Conservation (phyloP, 2,329 filamentous ascomycete species). For the Myrmaecium sp. region DNA sequence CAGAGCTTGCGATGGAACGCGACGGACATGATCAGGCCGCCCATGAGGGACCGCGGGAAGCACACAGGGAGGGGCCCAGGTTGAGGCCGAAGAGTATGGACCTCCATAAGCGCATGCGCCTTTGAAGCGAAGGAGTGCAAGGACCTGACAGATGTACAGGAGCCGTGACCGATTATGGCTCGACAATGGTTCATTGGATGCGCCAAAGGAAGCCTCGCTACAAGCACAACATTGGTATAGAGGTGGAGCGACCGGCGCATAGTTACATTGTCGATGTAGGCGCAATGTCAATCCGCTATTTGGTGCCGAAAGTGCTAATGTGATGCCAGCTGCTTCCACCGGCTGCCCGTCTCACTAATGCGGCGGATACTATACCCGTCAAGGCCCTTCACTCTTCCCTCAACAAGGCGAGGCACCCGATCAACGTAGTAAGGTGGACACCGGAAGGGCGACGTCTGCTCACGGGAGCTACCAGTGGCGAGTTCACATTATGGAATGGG, state of each 20-base stretch:
- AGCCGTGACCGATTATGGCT: conserved; percentile 83
- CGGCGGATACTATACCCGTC: conserved; percentile 79
- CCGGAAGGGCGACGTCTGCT: conserved; percentile 82
- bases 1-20: too few relatives aligned
- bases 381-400: conserved; percentile 95
- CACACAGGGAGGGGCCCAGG: too few relatives aligned
- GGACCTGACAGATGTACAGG: too few relatives aligned
- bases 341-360: conserved; percentile 51
- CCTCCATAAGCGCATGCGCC: too few relatives aligned
- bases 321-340: conserved; percentile 64
- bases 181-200: conserved; percentile 84
- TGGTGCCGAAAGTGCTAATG: conserved; percentile 3
- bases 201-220: conserved; percentile 63
- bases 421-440: conserved; percentile 95
- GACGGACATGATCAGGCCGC: too few relatives aligned
- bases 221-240: conserved; percentile 52
- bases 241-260: conserved; percentile 66
- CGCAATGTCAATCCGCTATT: conserved; percentile 6
- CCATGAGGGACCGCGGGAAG: too few relatives aligned
- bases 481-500: conserved; percentile 97
- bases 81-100: too few relatives aligned
- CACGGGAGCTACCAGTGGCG: conserved; percentile 88
- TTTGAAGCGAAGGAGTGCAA: too few relatives aligned
- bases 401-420: conserved; percentile 94
- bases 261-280: conserved; percentile 83